Percentiles rank a stretch among this genome's conserved stretches.
Evolutionary conservation across 257 asterid species (phyloP).

Genomic region (Dorcoceras hygrometricum): DNA sequence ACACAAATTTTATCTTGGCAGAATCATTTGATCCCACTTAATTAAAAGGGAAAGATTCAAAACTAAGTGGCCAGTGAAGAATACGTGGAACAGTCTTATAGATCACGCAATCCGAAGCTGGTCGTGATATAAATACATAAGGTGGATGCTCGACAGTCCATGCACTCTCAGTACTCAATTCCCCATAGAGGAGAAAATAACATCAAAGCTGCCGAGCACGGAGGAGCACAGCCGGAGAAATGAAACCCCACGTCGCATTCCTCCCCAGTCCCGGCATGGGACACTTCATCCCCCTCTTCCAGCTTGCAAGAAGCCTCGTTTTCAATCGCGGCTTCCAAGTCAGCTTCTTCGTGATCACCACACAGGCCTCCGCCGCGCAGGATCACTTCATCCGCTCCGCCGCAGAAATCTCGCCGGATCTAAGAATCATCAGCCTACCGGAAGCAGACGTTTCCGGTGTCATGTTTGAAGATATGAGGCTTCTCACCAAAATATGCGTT

Average conservation of each 20-base stretch:
- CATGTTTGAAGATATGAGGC: conserved; percentile 23
- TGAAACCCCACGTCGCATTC: conserved; percentile 32
- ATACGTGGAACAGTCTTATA: too few species aligned
- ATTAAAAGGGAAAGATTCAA: too few species aligned
- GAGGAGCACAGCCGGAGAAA: too few species aligned
- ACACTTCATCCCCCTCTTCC: conserved; percentile 38
- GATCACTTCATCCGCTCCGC: conserved; percentile 26
- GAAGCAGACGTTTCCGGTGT: conserved; percentile 29
- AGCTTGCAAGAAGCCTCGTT: conserved; percentile 37
- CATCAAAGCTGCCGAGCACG: too few species aligned
- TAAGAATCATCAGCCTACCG: conserved; percentile 38
- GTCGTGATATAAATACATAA: too few species aligned
- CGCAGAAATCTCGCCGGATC: conserved; percentile 14
- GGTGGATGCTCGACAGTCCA: too few species aligned
- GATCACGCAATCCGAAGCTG: too few species aligned
- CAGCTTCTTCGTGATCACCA: conserved; percentile 38
- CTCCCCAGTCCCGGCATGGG: conserved; percentile 56
- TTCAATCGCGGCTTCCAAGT: conserved; percentile 27
- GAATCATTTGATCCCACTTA: too few species aligned
- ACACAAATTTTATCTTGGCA: too few species aligned
- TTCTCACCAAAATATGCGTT: conserved; percentile 24
- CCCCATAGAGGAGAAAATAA: too few species aligned
- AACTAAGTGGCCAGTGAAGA: too few species aligned
- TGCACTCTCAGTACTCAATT: too few species aligned
- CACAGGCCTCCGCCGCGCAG: conserved; percentile 40